Base-by-base conservation (phyloP, 139 green algal genomes). In the Tetradesmus lagerheimii region DNA sequence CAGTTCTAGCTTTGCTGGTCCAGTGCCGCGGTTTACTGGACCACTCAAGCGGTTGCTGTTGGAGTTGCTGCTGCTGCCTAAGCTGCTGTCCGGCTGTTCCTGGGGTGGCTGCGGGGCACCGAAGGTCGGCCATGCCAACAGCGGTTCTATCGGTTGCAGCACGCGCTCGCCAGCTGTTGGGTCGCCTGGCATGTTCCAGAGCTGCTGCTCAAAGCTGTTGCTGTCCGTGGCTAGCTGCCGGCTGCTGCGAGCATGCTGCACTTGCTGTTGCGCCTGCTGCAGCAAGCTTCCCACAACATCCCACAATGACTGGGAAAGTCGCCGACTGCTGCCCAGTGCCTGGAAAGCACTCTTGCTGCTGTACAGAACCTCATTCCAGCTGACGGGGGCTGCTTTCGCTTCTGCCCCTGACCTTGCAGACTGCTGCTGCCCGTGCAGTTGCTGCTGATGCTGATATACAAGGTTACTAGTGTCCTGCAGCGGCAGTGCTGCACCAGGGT, bases 151-250 rank as follows among this genome's bases (percentile, higher is more conserved):
- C 29, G 80, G n/a, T 38, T 71, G 82, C 39, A 89, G 83, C 37
- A 89, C 16, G 2, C 41, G 47, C 34, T 87, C 82, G 16, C 57
- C 82, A 38, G 57, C 57, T 62, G 82, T 87, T 8, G 82, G 82
- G 57, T 87, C 82, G 27, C 82, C 82, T 16, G 81, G 81, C 47
- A 86, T 86, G 47, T 74, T 20, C 31, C 29, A 41, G 9, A 75
- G 47, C 81, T 62, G 62, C 45, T 86, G 47, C 31, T 38, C 81
- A 47, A n/a, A 27, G 81, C 47, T 53, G n/a, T 27, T 76, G 31
- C 31, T 53, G 39, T 64, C 31, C 47, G 20, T 50, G 29, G 41
- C 79, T 27, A 38, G 15, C 79, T 85, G 79, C 14, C 79, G 29
- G 27, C 76, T 31, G 37, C 35, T 47, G 35, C 9, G 76, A 20